Base-by-base conservation (phyloP, 768 basidiomycete genomes). In the Kwoniella dejecticola region DNA sequence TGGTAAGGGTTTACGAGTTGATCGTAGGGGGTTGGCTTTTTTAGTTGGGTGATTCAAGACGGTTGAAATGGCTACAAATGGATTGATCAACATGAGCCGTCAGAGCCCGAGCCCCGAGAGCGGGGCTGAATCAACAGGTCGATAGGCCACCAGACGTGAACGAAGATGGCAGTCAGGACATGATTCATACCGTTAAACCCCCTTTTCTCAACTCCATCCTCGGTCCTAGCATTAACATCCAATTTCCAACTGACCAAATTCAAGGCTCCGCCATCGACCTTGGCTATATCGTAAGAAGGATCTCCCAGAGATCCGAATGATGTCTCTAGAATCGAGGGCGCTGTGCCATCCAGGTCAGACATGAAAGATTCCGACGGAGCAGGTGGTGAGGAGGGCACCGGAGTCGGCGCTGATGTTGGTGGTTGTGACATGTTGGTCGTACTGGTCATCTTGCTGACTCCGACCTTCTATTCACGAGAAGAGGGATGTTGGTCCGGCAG, bases 21-120 rank as follows among this genome's bases (percentile, higher is more conserved):
- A 86, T 75, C 95, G 90, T 29, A 94, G 89, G 12, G 94, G 91
- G 6, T 89, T 88, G 48, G 89, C 87, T 33, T 83, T 84, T 79
- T 88, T 89, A 72, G 88, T 87, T 0, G 94, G 94, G 70, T 89
- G 92, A 71, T 93, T 93, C 52, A 96, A 84, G 26, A 96, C 90
- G 17, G 90, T 93, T 8, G 93, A 94, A 66, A 96, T 93, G 38
- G 92, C 94, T 96, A 76, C 13, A 47, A 19, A 10, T 15, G 10
- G 17, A 2, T n/a, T 10, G 44, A 45, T 17, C 26, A 49, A 49
- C 44, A 19, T 46, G 7, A 46, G 23, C 19, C 15, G 10, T 10
- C 23, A n/a, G n/a, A n/a, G n/a, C n/a, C n/a, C n/a, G n/a, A n/a
- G n/a, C n/a, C n/a, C n/a, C n/a, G n/a, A n/a, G n/a, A n/a, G n/a